phyloP scores from a whole-genome alignment of 163 green algal species.

The Scenedesmus sp. region DNA sequence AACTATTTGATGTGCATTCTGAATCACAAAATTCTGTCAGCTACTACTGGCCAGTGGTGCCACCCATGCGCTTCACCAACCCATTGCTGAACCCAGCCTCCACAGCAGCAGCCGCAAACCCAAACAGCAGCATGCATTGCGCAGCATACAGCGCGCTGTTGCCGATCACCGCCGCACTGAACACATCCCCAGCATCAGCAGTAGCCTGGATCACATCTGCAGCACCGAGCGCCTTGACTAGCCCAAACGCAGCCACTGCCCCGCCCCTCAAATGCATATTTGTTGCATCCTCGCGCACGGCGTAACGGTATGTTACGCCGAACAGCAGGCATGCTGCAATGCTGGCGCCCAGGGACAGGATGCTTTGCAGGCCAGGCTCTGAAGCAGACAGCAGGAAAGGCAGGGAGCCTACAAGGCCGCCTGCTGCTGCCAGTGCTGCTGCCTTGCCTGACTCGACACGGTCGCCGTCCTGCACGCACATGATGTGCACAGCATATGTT shows the following conservation, averaged over 20 bases:
- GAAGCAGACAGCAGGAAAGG: constrained; percentile 57
- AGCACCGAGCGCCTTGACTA: constrained; percentile 73
- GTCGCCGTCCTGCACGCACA: constrained; percentile 68
- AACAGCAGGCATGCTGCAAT: constrained; percentile 73
- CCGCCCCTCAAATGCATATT: constrained; percentile 73
- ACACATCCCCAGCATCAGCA: constrained; percentile 39
- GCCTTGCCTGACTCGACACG: constrained; percentile 78
- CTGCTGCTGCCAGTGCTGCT: constrained; percentile 63
- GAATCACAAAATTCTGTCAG: too few species aligned
- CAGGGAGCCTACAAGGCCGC: constrained; percentile 62
- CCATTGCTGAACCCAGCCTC: constrained; percentile 62
- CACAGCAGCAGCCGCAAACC: constrained; percentile 81
- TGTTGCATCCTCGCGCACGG: constrained; percentile 27
- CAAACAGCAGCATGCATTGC: constrained; percentile 82
- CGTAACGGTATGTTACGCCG: constrained; percentile 83
- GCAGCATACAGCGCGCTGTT: constrained; percentile 71
- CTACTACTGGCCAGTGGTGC: constrained; percentile 8
- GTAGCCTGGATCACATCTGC: constrained; percentile 60
- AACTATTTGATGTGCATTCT: too few species aligned
- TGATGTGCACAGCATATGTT: background rate
- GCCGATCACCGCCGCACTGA: constrained; percentile 58
- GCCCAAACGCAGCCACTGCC: constrained; percentile 80
- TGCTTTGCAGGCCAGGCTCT: background rate
- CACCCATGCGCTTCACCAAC: constrained; percentile 65
- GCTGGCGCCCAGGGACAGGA: constrained; percentile 51